Evolutionary conservation across 2,329 filamentous ascomycete genomes (phyloP), one percentile per base, ranked within the genome.

Genomic region (Dothistroma pini): DNA sequence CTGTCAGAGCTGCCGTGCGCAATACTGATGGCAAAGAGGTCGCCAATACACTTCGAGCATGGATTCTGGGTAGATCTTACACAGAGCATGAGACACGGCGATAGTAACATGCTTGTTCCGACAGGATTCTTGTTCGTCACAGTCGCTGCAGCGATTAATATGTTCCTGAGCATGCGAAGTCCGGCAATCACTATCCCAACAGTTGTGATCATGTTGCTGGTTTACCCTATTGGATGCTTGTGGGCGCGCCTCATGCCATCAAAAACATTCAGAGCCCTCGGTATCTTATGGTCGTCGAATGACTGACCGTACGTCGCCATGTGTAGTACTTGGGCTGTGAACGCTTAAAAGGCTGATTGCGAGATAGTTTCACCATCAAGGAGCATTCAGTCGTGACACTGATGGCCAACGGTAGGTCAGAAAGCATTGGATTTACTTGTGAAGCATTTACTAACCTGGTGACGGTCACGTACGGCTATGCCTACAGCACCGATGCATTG

Each of bases 161-260:
- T 96, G 53, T 95, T 96, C 78, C 95, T 96, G 79, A 93, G 90
- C 52, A 81, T 96, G 74, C 84, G 91, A 84, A 95, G 93, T 80
- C 91, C 91, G 35, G 95, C 90, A 75, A 90, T 96, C 75, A 89
- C 88, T 61, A 93, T 95, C 70, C 93, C 90, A 21, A 90, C 91
- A 47, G 89, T 96, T 67, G 95, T 96, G 78, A 90, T 90, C 35
- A 81, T 93, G 69, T 80, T 95, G 58, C 85, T 96, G 59, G 90
- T 91, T 49, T 91, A 96, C 71, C 91, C 91, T 1, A 82, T 96
- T 54, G 91, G 91, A 62, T 83, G 89, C 32, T 72, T 92, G 19
- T 96, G 91, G 91, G 91, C 96, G 71, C 81, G 83, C 58, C 47
- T 86, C 2, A 77, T 95, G 22, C 91, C 77, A 78, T 80, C 61